Base-by-base conservation (phyloP, 2,329 filamentous ascomycete species). In the Penicillium frequentans region DNA sequence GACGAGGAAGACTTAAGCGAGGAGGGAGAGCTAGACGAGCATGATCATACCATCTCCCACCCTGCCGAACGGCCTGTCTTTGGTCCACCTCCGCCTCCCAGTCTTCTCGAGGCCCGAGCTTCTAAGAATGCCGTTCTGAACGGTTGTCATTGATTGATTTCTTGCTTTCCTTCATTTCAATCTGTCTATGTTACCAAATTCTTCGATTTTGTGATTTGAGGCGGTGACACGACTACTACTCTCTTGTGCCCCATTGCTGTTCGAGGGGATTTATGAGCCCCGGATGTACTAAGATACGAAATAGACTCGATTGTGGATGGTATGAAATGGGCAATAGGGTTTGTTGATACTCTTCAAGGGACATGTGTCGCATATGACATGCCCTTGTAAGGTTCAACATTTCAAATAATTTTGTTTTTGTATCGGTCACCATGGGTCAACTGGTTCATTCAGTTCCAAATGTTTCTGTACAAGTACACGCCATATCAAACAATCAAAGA, bases 1-100 rank as follows among this genome's bases (percentile, higher is more conserved):
- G 84, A 84, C 27, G 83, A 85, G 57, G 82, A 82, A 46, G 85
- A 81, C 8, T 83, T 84, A 45, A 86, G 84, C 59, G 85, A 81
- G 53, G 85, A 78, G 31, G 76, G 85, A 67, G 78, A 74, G 69
- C 70, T 73, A 62, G 80, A 70, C 61, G 75, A 61, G 29, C 57
- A 65, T 31, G 67, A 68, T 23, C 64, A 57, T 31, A 61, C 65
- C 29, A 58, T 68, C 49, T 65, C 67, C 48, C 68, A 66, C n/a
- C 61, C 68, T 42, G 63, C 69, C 56, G 71, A 79, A 79, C 39
- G 45, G 10, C 52, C 52, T 29, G 52, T 54, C 9, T 54, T 54
- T 54, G 52, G 52, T n/a, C 52, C 52, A 10, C 52, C 52, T 21
- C 52, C 52, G 33, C 52, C 52, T 31, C 52, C 52, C 11, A 54